Base-by-base conservation (phyloP, 176 grass and related monocot genomes). In the Oropetium thomaeum region DNA sequence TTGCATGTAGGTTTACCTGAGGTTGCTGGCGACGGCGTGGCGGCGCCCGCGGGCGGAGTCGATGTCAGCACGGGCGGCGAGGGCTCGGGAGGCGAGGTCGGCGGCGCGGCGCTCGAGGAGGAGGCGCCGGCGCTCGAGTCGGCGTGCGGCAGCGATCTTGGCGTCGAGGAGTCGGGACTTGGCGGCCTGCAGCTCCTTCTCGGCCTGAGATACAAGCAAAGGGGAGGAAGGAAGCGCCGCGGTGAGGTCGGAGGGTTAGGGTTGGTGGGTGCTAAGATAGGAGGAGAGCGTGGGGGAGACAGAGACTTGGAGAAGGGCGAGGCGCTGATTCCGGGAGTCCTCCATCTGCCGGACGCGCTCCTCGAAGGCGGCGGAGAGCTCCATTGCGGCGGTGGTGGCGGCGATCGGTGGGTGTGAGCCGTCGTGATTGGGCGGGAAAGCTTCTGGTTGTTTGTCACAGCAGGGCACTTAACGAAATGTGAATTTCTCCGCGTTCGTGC, bases 271-370 rank as follows among this genome's bases (percentile, higher is more conserved):
- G 28, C 44, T 25, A 0, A 19, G 23, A 5, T 7, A 74, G 16
- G 20, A 48, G 10, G 11, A 20, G 14, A 8, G 7, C 16, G 20
- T 38, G 52, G 25, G 65, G 63, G 49, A 31, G 51, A 22, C 11
- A 48, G 19, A 60, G 32, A 89, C 90, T 68, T 87, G 81, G 67
- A 98, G 95, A 10, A 89, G 81, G 51, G 86, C 65, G 23, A 98
- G 75, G 41, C 91, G 81, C 52, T 87, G 95, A 79, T 64, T 85
- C 78, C 90, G 88, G 55, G 86, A 38, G 26, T 87, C 84, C 75
- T 92, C 95, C 88, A 98, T 93, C 78, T 92, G 84, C 66, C 78
- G 86, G 79, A 98, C 81, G 45, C 91, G 74, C 65, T 89, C 81
- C 65, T 98, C 88, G 83, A 98, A 97, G 34, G 84, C 80, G 55